phyloP scores from a whole-genome alignment of 2,329 filamentous ascomycete species.

The Sarocladium oryzae region DNA sequence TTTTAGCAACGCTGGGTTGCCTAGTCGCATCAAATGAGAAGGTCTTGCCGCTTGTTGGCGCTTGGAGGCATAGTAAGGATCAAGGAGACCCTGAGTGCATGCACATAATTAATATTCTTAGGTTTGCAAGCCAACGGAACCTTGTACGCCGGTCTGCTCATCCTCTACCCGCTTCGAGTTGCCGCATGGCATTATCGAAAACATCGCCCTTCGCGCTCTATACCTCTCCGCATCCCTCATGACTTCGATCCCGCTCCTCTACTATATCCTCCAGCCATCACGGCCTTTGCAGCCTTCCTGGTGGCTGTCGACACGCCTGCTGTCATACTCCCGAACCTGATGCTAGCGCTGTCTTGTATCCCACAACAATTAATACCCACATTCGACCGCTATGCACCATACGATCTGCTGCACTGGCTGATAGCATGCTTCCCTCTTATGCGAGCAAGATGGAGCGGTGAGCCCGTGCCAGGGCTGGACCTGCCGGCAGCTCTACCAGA shows the following conservation, averaged over 20 bases:
- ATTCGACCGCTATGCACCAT: conserved; percentile 46
- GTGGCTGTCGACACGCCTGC: conserved; percentile 56
- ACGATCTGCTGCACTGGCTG: conserved; percentile 71
- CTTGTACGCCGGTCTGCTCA: conserved; percentile 33
- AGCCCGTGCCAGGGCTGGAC: background rate
- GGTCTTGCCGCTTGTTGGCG: conserved; percentile 37
- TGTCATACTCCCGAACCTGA: conserved; percentile 68
- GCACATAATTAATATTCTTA: conserved; percentile 19
- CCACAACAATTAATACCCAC: conserved; percentile 68
- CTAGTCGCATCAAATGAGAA: conserved; percentile 41
- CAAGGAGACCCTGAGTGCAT: background rate
- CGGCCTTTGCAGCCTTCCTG: conserved; percentile 69
- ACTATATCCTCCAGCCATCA: conserved; percentile 75
- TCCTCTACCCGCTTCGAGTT: conserved; percentile 56
- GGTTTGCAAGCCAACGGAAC: conserved; percentile 35
- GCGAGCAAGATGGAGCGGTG: conserved; percentile 32
- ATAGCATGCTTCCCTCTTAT: conserved; percentile 60
- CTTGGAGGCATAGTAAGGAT: conserved; percentile 44
- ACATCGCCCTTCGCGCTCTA: conserved; percentile 27
- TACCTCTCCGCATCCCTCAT: conserved; percentile 53
- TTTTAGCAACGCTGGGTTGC: conserved; percentile 42
- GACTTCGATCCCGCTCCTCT: conserved; percentile 88
- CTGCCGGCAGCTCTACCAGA: conserved; percentile 32
- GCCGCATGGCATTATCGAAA: conserved; percentile 37
- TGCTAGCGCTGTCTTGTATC: conserved; percentile 73